phyloP scores from a whole-genome alignment of 805 yeast species.

The Martiniozyma abietophila region DNA sequence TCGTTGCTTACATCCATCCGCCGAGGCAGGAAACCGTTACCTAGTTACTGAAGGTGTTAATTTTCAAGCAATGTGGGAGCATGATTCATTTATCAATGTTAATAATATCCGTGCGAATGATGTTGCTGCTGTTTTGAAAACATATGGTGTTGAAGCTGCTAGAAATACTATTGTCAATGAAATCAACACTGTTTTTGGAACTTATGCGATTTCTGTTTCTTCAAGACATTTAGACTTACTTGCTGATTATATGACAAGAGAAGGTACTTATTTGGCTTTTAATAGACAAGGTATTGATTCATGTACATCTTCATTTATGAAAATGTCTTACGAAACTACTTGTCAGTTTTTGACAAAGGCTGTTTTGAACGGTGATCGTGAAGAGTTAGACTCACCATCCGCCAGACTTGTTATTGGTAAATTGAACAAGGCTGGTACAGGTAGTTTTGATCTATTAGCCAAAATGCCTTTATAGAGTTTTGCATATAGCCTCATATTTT shows the following conservation, averaged over 20 bases:
- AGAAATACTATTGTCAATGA: constrained; percentile 95
- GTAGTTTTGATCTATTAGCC: constrained; percentile 76
- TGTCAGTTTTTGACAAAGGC: constrained; percentile 96
- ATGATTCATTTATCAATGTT: constrained; percentile 85
- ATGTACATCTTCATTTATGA: constrained; percentile 91
- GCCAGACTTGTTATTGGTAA: constrained; percentile 91
- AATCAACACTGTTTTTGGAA: constrained; percentile 90
- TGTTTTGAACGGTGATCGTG: constrained; percentile 84
- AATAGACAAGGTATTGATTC: constrained; percentile 98
- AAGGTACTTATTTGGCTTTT: constrained; percentile 93
- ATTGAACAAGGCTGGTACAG: constrained; percentile 88
- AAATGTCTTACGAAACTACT: constrained; percentile 98
- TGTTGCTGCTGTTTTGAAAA: constrained; percentile 76
- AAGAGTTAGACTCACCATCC: constrained; percentile 82
- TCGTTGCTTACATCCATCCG: constrained; percentile 78
- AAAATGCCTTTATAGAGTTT: constrained; percentile 27
- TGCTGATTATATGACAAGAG: constrained; percentile 99
- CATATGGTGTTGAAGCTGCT: constrained; percentile 99
- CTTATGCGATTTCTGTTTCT: constrained; percentile 90
- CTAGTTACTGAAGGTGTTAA: constrained; percentile 97
- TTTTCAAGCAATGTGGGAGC: constrained; percentile 97
- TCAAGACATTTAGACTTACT: constrained; percentile 91
- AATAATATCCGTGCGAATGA: constrained; percentile 88
- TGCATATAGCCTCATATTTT: neutral
- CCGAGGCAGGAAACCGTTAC: constrained; percentile 61